These are phyloP conservation scores for Aechmea fasciata DNA, from an alignment of 176 grass and related monocot species.

Conservation along the genomic window DNA sequence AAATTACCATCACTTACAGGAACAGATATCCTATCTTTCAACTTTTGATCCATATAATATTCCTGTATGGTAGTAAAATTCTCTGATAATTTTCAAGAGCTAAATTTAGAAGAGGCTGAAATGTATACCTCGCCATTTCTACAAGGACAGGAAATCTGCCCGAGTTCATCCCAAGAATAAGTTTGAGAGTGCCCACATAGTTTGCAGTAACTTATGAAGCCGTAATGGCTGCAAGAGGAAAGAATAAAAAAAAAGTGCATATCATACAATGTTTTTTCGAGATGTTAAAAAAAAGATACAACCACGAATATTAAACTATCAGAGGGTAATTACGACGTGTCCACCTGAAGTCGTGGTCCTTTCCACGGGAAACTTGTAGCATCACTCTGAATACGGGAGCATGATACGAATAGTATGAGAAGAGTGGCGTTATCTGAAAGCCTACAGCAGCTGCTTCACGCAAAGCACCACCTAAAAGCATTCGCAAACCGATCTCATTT, in stretches of 20 bases:
- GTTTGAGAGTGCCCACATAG: slow-evolving; percentile 67
- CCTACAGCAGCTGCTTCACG: slow-evolving; percentile 73
- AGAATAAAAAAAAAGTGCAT: slow-evolving; percentile 13
- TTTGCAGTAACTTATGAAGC: slow-evolving; percentile 81
- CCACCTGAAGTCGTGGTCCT: slow-evolving; percentile 60
- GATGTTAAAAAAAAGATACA: not conserved
- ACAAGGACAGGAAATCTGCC: slow-evolving; percentile 64
- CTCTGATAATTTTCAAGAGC: no score
- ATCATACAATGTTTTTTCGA: slow-evolving; percentile 3
- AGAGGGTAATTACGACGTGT: not conserved
- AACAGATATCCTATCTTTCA: no score
- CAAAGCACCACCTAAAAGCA: slow-evolving; percentile 86
- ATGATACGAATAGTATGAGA: slow-evolving; percentile 82
- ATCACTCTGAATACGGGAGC: slow-evolving; percentile 80
- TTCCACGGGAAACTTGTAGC: slow-evolving; percentile 47
- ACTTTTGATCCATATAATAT: not conserved
- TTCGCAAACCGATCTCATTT: slow-evolving; percentile 86
- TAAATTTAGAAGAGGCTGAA: not conserved
- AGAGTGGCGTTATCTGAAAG: slow-evolving; percentile 73
- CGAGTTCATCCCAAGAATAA: slow-evolving; percentile 79
- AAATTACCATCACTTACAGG: no score
- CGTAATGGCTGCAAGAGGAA: slow-evolving; percentile 55
- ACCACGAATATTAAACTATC: not conserved
- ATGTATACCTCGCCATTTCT: slow-evolving; percentile 46
- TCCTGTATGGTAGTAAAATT: not conserved